Conservation (phyloP, 805 yeast genomes). For the Candida maris region DNA sequence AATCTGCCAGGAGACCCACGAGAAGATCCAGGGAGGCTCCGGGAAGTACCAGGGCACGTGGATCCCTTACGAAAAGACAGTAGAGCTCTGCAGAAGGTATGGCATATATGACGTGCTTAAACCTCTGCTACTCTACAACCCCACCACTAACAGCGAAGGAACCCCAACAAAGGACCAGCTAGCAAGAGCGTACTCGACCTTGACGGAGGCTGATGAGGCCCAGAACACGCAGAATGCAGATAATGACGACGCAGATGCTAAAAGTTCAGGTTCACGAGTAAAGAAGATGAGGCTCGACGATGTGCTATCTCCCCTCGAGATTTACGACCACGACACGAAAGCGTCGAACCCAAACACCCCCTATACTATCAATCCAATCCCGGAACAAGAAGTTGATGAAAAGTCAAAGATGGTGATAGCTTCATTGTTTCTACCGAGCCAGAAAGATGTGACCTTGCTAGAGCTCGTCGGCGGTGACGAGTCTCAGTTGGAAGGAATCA, state of each 20-base stretch:
- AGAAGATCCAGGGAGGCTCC: constrained; percentile 70
- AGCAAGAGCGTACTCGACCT: constrained; percentile 15
- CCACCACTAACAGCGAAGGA: constrained; percentile 31
- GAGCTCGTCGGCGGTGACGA: constrained; percentile 28
- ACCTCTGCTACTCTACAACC: constrained; percentile 47
- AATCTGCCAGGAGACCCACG: constrained; percentile 60
- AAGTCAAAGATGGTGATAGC: constrained; percentile 40
- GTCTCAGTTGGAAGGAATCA: constrained; percentile 36
- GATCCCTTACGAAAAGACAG: constrained; percentile 61
- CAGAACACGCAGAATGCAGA: constrained; percentile 2
- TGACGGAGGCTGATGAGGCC: constrained; percentile 22
- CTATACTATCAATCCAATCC: constrained; percentile 46
- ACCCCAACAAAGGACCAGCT: constrained; percentile 49
- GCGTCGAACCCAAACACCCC: constrained; percentile 43
- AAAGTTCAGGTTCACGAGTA: constrained; percentile 9
- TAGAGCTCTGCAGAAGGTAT: constrained; percentile 57
- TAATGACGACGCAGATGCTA: neutral
- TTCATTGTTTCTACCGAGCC: constrained; percentile 46
- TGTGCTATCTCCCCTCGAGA: constrained; percentile 23
- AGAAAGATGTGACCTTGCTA: constrained; percentile 26
- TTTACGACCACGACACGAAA: constrained; percentile 36
- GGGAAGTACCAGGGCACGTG: constrained; percentile 78
- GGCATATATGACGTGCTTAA: constrained; percentile 49
- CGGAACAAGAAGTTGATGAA: constrained; percentile 24
- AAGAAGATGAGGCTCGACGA: constrained; percentile 10